Conservation (phyloP, 176 grass and related monocot genomes). For the sorghum (Sorghum bicolor) region DNA sequence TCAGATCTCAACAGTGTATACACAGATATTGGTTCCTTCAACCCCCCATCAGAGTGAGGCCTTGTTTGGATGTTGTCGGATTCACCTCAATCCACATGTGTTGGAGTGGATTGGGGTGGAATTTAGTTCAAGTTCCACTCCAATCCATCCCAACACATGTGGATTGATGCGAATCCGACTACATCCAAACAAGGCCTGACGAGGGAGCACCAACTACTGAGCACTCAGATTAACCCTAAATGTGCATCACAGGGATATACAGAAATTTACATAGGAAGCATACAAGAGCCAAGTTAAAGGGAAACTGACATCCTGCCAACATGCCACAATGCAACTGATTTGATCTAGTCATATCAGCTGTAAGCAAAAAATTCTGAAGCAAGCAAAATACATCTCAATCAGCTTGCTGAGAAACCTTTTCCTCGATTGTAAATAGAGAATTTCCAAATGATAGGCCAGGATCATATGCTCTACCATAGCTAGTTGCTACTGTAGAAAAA, state of each 20-base stretch:
- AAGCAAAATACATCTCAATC: not conserved
- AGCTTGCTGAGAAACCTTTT: not conserved
- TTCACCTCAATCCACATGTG: no score
- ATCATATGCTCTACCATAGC: not conserved
- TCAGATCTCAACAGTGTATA: constrained; percentile 38
- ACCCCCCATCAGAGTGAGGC: constrained; percentile 20
- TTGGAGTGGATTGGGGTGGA: no score
- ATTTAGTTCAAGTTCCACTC: no score
- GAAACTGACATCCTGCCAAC: not conserved
- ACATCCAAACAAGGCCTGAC: no score
- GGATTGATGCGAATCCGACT: no score
- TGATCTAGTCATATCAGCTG: not conserved
- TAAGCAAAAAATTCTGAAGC: not conserved
- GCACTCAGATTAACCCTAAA: constrained; percentile 40
- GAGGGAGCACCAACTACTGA: constrained; percentile 46
- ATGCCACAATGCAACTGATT: not conserved
- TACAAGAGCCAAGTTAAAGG: not conserved
- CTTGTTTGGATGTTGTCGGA: no score
- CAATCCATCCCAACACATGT: no score
- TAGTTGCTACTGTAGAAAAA: not conserved
- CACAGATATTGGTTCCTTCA: constrained; percentile 38
- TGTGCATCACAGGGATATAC: constrained; percentile 34
- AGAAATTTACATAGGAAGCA: not conserved
- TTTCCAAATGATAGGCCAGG: not conserved
- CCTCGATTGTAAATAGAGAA: not conserved